Conservation (phyloP, 768 basidiomycete species). For the Mycena epipterygia region DNA sequence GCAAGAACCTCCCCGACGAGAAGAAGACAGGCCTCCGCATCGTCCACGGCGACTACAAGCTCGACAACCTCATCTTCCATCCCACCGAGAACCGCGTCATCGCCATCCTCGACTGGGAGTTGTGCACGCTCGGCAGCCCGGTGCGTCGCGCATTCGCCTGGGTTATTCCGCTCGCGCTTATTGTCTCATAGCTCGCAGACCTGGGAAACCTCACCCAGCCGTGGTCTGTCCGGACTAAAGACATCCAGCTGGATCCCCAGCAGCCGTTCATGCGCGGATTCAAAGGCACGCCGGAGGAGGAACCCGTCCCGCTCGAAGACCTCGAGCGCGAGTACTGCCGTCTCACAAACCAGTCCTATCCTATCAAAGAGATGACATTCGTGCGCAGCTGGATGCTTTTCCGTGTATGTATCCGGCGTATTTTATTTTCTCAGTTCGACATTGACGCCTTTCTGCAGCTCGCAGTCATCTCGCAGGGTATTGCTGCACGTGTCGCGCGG, state of each 20-base stretch:
- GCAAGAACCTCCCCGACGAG: constrained; percentile 82
- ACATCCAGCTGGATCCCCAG: constrained; percentile 48
- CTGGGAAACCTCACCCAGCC: constrained; percentile 91
- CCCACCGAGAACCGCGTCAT: constrained; percentile 92
- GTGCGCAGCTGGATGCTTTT: constrained; percentile 90
- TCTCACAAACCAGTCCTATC: constrained; percentile 75
- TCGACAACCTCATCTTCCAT: constrained; percentile 98
- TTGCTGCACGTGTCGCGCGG: constrained; percentile 87
- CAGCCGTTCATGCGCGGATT: constrained; percentile 63
- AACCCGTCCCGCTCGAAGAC: constrained; percentile 76
- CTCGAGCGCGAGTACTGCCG: constrained; percentile 88
- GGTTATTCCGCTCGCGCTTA: constrained; percentile 11
- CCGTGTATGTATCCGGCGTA: constrained; percentile 62
- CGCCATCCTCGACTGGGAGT: constrained; percentile 97
- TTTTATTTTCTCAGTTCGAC: background rate
- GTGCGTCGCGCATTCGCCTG: constrained; percentile 56
- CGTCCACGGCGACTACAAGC: constrained; percentile 97
- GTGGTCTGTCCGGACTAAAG: constrained; percentile 71
- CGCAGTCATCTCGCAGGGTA: constrained; percentile 89
- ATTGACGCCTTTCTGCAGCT: constrained; percentile 56
- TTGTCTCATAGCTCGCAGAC: constrained; percentile 77
- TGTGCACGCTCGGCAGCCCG: constrained; percentile 94
- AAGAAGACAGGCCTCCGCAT: constrained; percentile 81
- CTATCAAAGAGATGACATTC: constrained; percentile 84
- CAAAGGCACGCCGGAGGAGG: constrained; percentile 69